Conservation (phyloP, 306 rosid species). For the Vachellia pachyceras region DNA sequence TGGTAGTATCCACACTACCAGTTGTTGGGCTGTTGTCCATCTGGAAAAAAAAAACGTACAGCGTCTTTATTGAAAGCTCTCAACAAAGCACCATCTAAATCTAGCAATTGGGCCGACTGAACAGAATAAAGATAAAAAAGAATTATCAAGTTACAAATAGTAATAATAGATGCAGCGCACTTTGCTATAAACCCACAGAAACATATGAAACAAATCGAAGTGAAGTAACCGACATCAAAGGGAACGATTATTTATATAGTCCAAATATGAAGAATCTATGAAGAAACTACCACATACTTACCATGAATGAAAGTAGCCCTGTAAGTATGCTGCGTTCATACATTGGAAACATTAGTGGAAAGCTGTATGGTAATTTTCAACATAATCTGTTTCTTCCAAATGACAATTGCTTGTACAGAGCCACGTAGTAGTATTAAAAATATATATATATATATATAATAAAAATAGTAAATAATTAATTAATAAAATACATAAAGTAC, state of each 20-base stretch:
- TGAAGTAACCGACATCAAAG: neutral
- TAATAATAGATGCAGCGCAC: neutral
- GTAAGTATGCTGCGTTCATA: conserved; percentile 86
- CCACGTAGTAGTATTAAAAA: conserved; percentile 19
- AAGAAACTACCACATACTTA: conserved; percentile 52
- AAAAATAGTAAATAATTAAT: neutral
- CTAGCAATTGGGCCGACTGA: neutral
- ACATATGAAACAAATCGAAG: conserved; percentile 7
- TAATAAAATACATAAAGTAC: neutral
- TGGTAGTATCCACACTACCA: conserved; percentile 90
- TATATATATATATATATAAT: neutral
- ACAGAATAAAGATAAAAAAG: neutral
- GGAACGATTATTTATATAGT: conserved; percentile 6
- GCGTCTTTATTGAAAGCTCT: conserved; percentile 14
- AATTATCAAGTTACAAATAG: neutral
- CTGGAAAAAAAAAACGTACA: conserved; percentile 56
- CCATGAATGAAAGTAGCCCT: conserved; percentile 99
- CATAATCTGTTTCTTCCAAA: conserved; percentile 26
- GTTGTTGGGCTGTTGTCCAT: conserved; percentile 99
- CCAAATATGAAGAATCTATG: conserved; percentile 37
- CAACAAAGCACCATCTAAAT: conserved; percentile 21
- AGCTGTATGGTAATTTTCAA: conserved; percentile 23
- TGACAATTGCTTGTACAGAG: conserved; percentile 23
- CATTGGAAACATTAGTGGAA: conserved; percentile 49
- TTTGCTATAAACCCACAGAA: conserved; percentile 8